Percentiles rank a stretch among this genome's conserved stretches.
phyloP scores from a whole-genome alignment of 306 rosid genomes.

The cucumber (Cucumis sativus) region DNA sequence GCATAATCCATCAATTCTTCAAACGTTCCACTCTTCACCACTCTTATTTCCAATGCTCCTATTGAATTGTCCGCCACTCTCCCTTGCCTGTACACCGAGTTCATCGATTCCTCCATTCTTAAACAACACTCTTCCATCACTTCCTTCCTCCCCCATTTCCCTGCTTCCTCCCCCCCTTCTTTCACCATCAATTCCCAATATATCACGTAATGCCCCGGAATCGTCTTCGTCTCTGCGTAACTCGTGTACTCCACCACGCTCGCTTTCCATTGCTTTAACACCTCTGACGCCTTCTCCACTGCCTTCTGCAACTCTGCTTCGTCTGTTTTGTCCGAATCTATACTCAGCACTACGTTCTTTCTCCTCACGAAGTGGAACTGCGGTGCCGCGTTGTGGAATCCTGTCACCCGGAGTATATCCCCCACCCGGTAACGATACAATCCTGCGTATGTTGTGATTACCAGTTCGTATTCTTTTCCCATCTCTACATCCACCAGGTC shows the following conservation, averaged over 20 bases:
- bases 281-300: slow-evolving; percentile 29
- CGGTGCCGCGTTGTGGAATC: slow-evolving; percentile 56
- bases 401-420: slow-evolving; percentile 49
- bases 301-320: slow-evolving; percentile 46
- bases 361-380: slow-evolving; percentile 50
- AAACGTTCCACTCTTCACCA: slow-evolving; percentile 36
- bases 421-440: slow-evolving; percentile 44
- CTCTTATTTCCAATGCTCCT: slow-evolving; percentile 40
- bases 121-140: slow-evolving; percentile 25
- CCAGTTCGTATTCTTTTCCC: slow-evolving; percentile 48
- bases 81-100: slow-evolving; percentile 44
- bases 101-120: slow-evolving; percentile 41
- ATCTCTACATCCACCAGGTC: slow-evolving; percentile 30
- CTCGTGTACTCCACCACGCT: slow-evolving; percentile 56
- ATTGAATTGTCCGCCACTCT: slow-evolving; percentile 42
- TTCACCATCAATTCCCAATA: slow-evolving; percentile 42
- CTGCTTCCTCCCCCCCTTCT: slow-evolving; percentile 8
- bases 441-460: slow-evolving; percentile 42
- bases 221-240: slow-evolving; percentile 35
- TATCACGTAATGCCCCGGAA: slow-evolving; percentile 49
- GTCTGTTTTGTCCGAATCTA: slow-evolving; percentile 52
- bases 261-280: slow-evolving; percentile 12
- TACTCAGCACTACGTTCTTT: slow-evolving; percentile 41
- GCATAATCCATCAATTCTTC: slow-evolving; percentile 58
- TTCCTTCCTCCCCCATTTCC: slow-evolving; percentile 15